Conservation (phyloP, 2,329 filamentous ascomycete species). For the Fusarium fracticaudum region DNA sequence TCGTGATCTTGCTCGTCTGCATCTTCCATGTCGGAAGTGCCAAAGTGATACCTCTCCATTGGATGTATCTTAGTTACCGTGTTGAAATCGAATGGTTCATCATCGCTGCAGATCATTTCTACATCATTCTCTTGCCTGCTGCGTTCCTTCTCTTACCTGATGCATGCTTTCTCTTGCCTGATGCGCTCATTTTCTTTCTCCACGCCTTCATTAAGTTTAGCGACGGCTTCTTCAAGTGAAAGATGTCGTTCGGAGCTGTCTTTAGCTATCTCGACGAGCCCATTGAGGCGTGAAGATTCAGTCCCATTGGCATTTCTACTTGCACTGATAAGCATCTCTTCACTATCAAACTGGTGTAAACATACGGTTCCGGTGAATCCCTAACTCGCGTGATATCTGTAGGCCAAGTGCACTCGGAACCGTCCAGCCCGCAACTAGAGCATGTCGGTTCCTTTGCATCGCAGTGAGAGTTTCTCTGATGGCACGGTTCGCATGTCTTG, state of each 20-base stretch:
- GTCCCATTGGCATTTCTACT: not conserved
- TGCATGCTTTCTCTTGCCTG: too few species aligned
- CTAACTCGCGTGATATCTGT: accelerated
- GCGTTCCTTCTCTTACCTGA: too few species aligned
- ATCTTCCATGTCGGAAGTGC: not conserved
- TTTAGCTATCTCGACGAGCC: not conserved
- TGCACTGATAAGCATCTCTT: not conserved
- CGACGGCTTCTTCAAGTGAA: accelerated
- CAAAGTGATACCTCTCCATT: not conserved
- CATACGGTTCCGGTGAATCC: not conserved
- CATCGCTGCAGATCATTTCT: accelerated
- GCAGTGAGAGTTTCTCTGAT: slow-evolving; percentile 6
- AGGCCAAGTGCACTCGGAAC: accelerated
- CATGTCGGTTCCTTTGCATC: slow-evolving; percentile 12
- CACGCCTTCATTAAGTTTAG: not conserved
- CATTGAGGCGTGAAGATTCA: not conserved
- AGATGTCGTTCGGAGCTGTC: not conserved
- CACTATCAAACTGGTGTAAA: accelerated
- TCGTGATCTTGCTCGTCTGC: not conserved
- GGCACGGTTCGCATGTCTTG: slow-evolving; percentile 13
- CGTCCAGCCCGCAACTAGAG: not conserved
- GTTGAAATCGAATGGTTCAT: not conserved
- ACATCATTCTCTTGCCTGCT: not conserved
- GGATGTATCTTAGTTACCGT: accelerated
- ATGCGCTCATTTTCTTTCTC: not conserved